Percentiles rank a stretch among this genome's conserved stretches.
Evolutionary conservation across 1,284 basidiomycete species (phyloP).

Genomic region (Spongispora temasekensis): DNA sequence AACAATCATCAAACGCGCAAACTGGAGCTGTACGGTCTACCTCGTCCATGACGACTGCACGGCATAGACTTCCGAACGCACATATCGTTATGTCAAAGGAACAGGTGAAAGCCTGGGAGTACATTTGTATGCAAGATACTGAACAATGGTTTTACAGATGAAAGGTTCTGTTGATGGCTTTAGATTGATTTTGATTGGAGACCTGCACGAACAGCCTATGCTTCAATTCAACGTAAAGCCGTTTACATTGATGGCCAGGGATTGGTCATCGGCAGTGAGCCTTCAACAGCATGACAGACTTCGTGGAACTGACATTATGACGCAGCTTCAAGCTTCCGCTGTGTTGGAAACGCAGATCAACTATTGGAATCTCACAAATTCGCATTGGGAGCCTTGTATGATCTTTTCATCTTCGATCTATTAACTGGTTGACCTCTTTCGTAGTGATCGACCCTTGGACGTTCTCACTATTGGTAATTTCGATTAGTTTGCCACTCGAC

Average conservation of each 20-base stretch:
- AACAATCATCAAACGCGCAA: constrained; percentile 12
- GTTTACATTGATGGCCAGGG: constrained; percentile 82
- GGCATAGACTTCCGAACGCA: constrained; percentile 50
- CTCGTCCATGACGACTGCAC: constrained; percentile 15
- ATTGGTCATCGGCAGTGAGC: constrained; percentile 91
- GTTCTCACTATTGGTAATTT: constrained; percentile 69
- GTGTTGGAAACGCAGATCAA: constrained; percentile 83
- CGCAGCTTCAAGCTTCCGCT: constrained; percentile 78
- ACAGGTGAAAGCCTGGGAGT: constrained; percentile 48
- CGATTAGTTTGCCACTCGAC: not conserved
- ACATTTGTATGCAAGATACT: not conserved
- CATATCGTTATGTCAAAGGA: constrained; percentile 79
- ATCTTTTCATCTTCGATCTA: not conserved
- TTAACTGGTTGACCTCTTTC: not conserved
- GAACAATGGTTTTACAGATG: constrained; percentile 48
- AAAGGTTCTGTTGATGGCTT: constrained; percentile 88
- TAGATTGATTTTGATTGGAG: constrained; percentile 92
- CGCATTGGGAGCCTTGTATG: constrained; percentile 97
- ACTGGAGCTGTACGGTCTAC: constrained; percentile 3
- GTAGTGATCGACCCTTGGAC: constrained; percentile 96
- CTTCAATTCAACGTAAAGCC: constrained; percentile 87
- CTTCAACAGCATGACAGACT: not conserved
- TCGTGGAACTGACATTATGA: constrained; percentile 10
- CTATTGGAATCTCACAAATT: constrained; percentile 97
- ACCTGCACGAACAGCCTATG: constrained; percentile 94